These are phyloP conservation scores for Symbiodinium pilosum DNA, from an alignment of 73 alveolate genomes.

Conservation along the genomic window DNA sequence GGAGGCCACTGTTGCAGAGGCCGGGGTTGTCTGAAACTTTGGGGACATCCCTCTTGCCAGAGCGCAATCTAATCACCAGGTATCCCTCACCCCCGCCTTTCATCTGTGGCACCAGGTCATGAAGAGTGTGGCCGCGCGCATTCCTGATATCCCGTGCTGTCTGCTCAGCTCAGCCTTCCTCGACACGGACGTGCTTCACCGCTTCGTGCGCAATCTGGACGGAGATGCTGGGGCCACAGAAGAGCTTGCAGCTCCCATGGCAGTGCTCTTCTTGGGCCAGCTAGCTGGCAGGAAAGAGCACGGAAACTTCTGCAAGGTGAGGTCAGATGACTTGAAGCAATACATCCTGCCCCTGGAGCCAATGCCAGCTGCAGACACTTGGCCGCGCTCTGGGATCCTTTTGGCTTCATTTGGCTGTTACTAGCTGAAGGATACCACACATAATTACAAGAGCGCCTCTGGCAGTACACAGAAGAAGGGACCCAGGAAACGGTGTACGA, in stretches of 20 bases:
- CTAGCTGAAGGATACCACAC: too few relatives aligned
- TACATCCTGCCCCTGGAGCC: neutral
- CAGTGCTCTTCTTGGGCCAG: constrained; percentile 34
- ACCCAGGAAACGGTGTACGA: neutral
- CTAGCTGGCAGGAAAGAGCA: neutral
- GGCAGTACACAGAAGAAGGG: too few relatives aligned
- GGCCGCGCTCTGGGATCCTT: neutral
- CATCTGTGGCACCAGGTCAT: neutral
- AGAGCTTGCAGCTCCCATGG: neutral
- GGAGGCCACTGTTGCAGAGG: too few relatives aligned
- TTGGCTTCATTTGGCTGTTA: too few relatives aligned
- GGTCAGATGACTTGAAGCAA: neutral
- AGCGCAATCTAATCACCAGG: too few relatives aligned
- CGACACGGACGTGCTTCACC: neutral
- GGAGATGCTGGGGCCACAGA: neutral
- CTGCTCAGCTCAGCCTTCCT: neutral
- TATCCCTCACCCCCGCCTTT: too few relatives aligned
- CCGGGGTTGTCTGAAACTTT: neutral
- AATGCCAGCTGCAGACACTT: neutral
- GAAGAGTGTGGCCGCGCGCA: neutral
- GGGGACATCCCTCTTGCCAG: too few relatives aligned
- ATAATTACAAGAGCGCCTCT: too few relatives aligned
- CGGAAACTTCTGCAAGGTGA: neutral
- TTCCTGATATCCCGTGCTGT: constrained; percentile 1
- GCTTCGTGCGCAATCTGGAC: neutral